These are phyloP conservation scores for Friedmanniomyces simplex DNA, from an alignment of 495 filamentous ascomycete species.

Conservation along the genomic window DNA sequence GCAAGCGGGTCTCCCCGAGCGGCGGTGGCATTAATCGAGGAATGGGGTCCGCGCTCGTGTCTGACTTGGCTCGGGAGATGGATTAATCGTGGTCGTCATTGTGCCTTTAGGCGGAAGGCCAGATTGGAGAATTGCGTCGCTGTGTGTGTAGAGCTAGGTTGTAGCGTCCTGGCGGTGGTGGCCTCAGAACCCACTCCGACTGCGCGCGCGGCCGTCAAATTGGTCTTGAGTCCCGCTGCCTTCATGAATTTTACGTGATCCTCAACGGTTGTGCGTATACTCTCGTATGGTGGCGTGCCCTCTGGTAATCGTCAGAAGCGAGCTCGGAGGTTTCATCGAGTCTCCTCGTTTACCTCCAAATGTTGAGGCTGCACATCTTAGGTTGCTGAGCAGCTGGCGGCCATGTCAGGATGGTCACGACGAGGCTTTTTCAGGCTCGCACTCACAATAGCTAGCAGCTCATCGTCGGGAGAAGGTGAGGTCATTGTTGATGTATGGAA, in stretches of 20 bases:
- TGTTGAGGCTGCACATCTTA: conserved; percentile 14
- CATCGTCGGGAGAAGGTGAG: conserved; percentile 7
- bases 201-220: background rate
- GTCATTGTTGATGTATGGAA: background rate
- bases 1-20: no score
- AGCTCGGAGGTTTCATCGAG: no score
- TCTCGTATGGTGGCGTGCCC: conserved; percentile 16
- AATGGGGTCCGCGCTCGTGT: no score
- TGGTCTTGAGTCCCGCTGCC: background rate
- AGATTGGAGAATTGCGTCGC: conserved; percentile 1
- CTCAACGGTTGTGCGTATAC: conserved; percentile 11
- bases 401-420: background rate
- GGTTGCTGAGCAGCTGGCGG: conserved; percentile 13
- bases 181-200: background rate
- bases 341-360: background rate
- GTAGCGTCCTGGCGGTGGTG: background rate
- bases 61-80: background rate
- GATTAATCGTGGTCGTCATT: background rate
- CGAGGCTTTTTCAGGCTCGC: background rate
- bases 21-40: no score
- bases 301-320: conserved; percentile 1
- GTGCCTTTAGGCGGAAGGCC: conserved; percentile 5
- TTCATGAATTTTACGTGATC: conserved; percentile 12
- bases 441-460: conserved; percentile 14
- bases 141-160: background rate